A percentile compares a stretch with the other conserved stretches of the same genome.
phyloP scores from a whole-genome alignment of 768 basidiomycete genomes.

The Mycena alexandri region DNA sequence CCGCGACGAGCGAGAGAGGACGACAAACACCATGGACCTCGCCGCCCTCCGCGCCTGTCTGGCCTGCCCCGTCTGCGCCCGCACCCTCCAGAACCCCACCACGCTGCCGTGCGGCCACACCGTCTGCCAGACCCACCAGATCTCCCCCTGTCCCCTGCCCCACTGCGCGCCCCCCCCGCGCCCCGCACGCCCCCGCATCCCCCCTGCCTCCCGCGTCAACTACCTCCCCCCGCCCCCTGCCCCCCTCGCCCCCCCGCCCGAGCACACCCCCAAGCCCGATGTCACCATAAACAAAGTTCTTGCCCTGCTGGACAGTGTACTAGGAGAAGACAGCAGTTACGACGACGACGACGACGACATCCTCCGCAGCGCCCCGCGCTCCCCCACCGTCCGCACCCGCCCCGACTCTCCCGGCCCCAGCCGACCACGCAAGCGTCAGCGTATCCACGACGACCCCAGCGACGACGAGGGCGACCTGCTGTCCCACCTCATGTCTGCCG shows the following conservation, averaged over 20 bases:
- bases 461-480: conserved; percentile 49
- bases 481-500: conserved; percentile 51
- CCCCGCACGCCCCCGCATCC: conserved; percentile 53
- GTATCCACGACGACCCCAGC: conserved; percentile 32
- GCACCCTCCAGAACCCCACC: conserved; percentile 69
- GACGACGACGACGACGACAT: conserved; percentile 40
- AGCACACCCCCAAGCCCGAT: conserved; percentile 52
- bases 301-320: conserved; percentile 52
- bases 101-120: conserved; percentile 90
- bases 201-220: conserved; percentile 51
- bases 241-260: conserved; percentile 32
- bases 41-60: too few species aligned
- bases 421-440: conserved; percentile 45
- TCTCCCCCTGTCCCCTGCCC: conserved; percentile 49
- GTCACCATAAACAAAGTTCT: conserved; percentile 71
- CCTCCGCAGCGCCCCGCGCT: conserved; percentile 8
- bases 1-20: too few species aligned
- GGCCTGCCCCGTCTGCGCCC: too few species aligned
- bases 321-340: conserved; percentile 46
- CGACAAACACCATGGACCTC: too few species aligned
- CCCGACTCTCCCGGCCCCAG: conserved; percentile 14
- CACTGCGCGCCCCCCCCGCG: conserved; percentile 45
- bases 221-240: conserved; percentile 50
- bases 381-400: conserved; percentile 29
- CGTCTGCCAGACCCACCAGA: conserved; percentile 71